Evolutionary conservation across 2,329 filamentous ascomycete species (phyloP), one percentile per base, ranked within the genome.

Genomic region (Aspergillus sojae): DNA sequence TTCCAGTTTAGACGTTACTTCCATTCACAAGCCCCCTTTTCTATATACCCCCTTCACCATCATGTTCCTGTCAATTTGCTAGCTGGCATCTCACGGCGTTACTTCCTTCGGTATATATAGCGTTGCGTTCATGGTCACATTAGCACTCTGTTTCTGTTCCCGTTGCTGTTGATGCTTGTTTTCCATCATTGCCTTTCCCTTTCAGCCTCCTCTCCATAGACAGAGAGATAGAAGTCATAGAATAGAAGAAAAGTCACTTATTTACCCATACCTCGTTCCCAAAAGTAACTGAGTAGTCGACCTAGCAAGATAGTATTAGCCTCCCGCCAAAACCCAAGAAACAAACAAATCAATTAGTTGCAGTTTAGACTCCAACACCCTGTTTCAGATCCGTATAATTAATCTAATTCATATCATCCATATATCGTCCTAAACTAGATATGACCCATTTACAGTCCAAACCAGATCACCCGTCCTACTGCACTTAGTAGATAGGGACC

Each of bases 31-130:
- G 16, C 26, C 26, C 16, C 48, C 48, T 1, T 52, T 52, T 52
- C 48, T 50, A 52, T 52, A 52, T 52, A 52, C 48, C 48, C 46
- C 48, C 48, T 52, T 52, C 48, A 32, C 48, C 28, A 34, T 12
- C 9, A 32, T 32, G 48, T 5, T 32, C 2, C 16, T 36, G 34
- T 36, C 34, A 6, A 16, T 6, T 36, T 36, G 14, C 34, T 36
- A 36, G 12, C 14, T 50, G 46, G 46, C 46, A 50, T 50, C 26
- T 9, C 46, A 30, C 16, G 46, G 46, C 46, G 46, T 50, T 50
- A 19, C 26, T n/a, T 12, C 9, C n/a, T 52, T 32, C 7, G 48
- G 19, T n/a, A 32, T 52, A 52, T 52, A 52, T 52, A 52, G 28
- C 48, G 48, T 52, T 32, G 28, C 9, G 19, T 52, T 34, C 9